Evolutionary conservation across 139 green algal species (phyloP), one percentile per base, ranked within the genome.

Genomic region (Chara braunii): DNA sequence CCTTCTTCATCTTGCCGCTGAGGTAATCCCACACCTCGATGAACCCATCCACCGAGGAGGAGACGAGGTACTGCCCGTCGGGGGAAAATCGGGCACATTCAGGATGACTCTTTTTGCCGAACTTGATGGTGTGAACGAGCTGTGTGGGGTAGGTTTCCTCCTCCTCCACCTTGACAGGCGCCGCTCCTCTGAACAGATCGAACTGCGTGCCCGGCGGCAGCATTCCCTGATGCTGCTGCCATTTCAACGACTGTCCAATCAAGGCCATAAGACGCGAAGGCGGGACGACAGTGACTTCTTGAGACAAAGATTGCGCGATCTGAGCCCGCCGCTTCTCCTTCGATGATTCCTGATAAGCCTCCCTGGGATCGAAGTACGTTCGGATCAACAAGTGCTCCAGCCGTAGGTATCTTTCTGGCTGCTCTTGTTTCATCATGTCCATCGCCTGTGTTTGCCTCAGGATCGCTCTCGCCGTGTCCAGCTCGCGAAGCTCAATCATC

Each of bases 11-110:
- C 65, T 89, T 91, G n/a, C 88, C 92, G 0, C 80, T 94, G 24
- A 86, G 55, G 18, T 74, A 79, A 65, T 98, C 92, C 92, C 92
- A 97, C 51, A 91, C 84, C 84, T 97, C 92, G 32, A 98, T 91
- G 79, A 97, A 96, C 1, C 92, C 92, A 55, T 98, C 92, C 43
- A 88, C 85, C 51, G 83, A 94, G 55, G 92, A 94, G 2, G 87
- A 94, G 31, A 87, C 80, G 40, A 97, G 81, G 77, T 86, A 81
- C 52, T 87, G 80, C 42, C 92, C 92, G 64, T 97, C 90, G 0
- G 89, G 85, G 2, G 87, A 90, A 76, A 94, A 96, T 42, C 72
- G 60, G 0, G 88, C 90, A 35, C 65, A 81, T 79, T 97, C 91
- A 1, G 88, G 68, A 30, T 80, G 80, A 23, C 54, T 86, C 56